Conservation (phyloP, 2,329 filamentous ascomycete genomes). For the Aspergillus piperis region DNA sequence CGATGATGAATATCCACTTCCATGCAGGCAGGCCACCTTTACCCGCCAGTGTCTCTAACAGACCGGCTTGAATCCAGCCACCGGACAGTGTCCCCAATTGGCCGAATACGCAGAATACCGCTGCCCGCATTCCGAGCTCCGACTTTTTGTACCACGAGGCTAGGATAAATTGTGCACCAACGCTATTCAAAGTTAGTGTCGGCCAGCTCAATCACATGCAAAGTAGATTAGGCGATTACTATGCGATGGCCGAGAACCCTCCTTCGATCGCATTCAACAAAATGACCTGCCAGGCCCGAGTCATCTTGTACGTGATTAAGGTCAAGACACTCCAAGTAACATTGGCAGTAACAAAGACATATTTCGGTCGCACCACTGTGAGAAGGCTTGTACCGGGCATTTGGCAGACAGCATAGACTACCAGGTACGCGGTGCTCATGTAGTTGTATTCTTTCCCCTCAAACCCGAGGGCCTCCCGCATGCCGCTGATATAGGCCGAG, state of each 20-base stretch:
- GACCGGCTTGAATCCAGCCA: slow-evolving; percentile 49
- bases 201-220: background rate
- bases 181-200: slow-evolving; percentile 21
- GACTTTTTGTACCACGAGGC: slow-evolving; percentile 49
- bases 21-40: slow-evolving; percentile 43
- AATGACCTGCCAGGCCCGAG: slow-evolving; percentile 48
- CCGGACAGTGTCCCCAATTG: slow-evolving; percentile 49
- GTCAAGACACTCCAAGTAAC: slow-evolving; percentile 49
- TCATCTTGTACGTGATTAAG: slow-evolving; percentile 46
- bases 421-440: slow-evolving; percentile 40
- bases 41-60: slow-evolving; percentile 40
- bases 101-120: slow-evolving; percentile 42
- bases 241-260: slow-evolving; percentile 47
- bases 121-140: slow-evolving; percentile 42
- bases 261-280: slow-evolving; percentile 49
- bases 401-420: slow-evolving; percentile 49
- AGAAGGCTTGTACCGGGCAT: slow-evolving; percentile 48
- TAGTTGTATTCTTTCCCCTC: slow-evolving; percentile 46
- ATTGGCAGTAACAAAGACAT: slow-evolving; percentile 48
- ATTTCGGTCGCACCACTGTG: slow-evolving; percentile 41
- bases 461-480: slow-evolving; percentile 43
- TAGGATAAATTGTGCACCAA: slow-evolving; percentile 49
- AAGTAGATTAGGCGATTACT: slow-evolving; percentile 31
- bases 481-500: slow-evolving; percentile 48
- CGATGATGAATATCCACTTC: slow-evolving; percentile 49